Evolutionary conservation across 192 early-diverging fungal genomes (phyloP).

Genomic region (Geranomyces variabilis): DNA sequence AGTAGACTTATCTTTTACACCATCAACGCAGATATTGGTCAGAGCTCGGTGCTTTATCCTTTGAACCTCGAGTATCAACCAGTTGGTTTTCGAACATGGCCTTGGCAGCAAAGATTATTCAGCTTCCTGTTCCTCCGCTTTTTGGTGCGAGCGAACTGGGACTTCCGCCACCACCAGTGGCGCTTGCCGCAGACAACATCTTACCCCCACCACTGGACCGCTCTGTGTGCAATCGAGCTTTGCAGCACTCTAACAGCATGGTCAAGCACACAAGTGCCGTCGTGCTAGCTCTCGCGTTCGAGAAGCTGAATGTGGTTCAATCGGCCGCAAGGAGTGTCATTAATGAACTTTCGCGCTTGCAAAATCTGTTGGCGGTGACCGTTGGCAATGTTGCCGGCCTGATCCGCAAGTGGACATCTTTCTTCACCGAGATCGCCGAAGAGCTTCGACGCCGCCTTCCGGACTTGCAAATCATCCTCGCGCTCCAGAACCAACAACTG

Average conservation of each 20-base stretch:
- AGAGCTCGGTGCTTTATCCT: slow-evolving; percentile 53
- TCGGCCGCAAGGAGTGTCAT: neutral
- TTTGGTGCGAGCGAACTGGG: slow-evolving; percentile 37
- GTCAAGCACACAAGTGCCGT: slow-evolving; percentile 68
- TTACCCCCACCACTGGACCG: slow-evolving; percentile 64
- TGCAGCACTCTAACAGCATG: slow-evolving; percentile 66
- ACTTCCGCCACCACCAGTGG: slow-evolving; percentile 59
- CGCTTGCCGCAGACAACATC: slow-evolving; percentile 69
- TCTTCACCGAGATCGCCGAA: slow-evolving; percentile 30
- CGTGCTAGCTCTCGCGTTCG: slow-evolving; percentile 59
- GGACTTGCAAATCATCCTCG: slow-evolving; percentile 70
- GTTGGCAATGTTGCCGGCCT: slow-evolving; percentile 16
- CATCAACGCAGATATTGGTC: slow-evolving; percentile 69
- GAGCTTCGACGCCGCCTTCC: slow-evolving; percentile 70
- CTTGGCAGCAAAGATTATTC: slow-evolving; percentile 68
- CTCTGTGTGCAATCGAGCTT: slow-evolving; percentile 54
- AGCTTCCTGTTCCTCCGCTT: slow-evolving; percentile 60
- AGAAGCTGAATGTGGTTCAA: slow-evolving; percentile 53
- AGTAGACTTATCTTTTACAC: too few relatives aligned
- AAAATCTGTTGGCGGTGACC: neutral
- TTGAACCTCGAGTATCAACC: slow-evolving; percentile 72
- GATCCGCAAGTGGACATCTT: slow-evolving; percentile 24
- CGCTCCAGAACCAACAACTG: slow-evolving; percentile 38
- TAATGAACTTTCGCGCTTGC: neutral
- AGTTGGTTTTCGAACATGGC: slow-evolving; percentile 82